A percentile compares a stretch with the other conserved stretches of the same genome.
Conservation (phyloP, 768 basidiomycete genomes). For the Auricularia auricula-judae region DNA sequence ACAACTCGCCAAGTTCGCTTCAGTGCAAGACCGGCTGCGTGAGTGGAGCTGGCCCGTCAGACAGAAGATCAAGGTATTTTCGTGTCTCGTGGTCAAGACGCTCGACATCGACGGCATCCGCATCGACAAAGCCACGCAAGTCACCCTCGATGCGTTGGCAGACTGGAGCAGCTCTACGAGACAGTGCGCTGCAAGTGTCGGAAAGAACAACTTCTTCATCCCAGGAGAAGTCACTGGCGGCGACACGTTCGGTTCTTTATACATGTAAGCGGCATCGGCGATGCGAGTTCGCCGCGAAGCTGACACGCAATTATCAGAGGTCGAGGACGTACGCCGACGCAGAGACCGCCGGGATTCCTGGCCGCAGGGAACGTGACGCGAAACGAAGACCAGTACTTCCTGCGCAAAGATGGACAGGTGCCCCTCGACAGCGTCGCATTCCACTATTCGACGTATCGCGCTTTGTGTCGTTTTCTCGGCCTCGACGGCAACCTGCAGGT, state of each 20-base stretch:
- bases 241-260: slow-evolving; percentile 78
- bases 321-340: slow-evolving; percentile 73
- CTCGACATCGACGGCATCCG: slow-evolving; percentile 91
- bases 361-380: slow-evolving; percentile 57
- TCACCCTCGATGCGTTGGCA: slow-evolving; percentile 72
- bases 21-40: slow-evolving; percentile 89
- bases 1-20: slow-evolving; percentile 89
- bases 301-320: slow-evolving; percentile 37
- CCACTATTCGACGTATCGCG: slow-evolving; percentile 90
- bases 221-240: slow-evolving; percentile 93
- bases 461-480: slow-evolving; percentile 76
- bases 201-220: slow-evolving; percentile 84
- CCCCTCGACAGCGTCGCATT: slow-evolving; percentile 76
- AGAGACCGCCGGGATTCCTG: slow-evolving; percentile 54
- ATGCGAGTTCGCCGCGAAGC: not conserved
- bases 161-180: slow-evolving; percentile 66
- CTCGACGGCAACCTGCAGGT: slow-evolving; percentile 94
- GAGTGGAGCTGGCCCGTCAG: slow-evolving; percentile 82
- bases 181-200: slow-evolving; percentile 55
- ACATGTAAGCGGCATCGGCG: slow-evolving; percentile 43
- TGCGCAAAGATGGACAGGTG: slow-evolving; percentile 50
- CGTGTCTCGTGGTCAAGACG: slow-evolving; percentile 79
- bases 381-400: slow-evolving; percentile 59
- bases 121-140: slow-evolving; percentile 89
- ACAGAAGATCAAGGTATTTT: slow-evolving; percentile 64